Evolutionary conservation across 495 filamentous ascomycete genomes (phyloP), one percentile per base, ranked within the genome.

Genomic region (Glonium stellatum): DNA sequence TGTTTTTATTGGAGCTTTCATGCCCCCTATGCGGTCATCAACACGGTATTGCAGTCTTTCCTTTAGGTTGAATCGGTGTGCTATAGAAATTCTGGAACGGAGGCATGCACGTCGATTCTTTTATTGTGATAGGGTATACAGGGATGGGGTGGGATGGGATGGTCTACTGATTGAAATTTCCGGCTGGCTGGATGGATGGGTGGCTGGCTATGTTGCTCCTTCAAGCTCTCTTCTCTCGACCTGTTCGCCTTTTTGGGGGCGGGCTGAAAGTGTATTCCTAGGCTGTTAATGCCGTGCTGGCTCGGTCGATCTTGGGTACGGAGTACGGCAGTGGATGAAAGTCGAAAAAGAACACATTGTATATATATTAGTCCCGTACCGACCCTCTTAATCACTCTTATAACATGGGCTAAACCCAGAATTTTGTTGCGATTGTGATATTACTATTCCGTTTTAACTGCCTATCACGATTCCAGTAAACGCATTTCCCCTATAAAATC

Each of bases 31-130:
- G 27, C 27, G 27, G 27, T 31, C 27, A 56, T 49, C 22, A 42
- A 41, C 4, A 23, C 44, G 50, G n/a, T 57, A 23, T 53, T 48
- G 39, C 53, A 50, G 21, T 44, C 41, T 42, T 58, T 31, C 27
- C 27, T 27, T 44, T 55, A 41, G 13, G 12, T 11, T 11, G 39
- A 18, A 44, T 6, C 3, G 27, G 27, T 31, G 27, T 31, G n/a
- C n/a, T 31, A 12, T 48, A 48, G 44, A 48, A 48, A 48, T 19
- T 13, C 44, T 31, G 27, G 39, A 11, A 44, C 9, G 48, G 48
- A 51, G 48, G 48, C 19, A 11, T 51, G 48, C 48, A 31, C 25
- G 48, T 51, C 48, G 5, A 4, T 25, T 51, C 18, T 31, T 8
- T 51, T 22, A 51, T 51, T 18, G 19, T 51, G 48, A 22, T 13